phyloP scores from a whole-genome alignment of 192 early-diverging fungal genomes.

The Linnemannia exigua region DNA sequence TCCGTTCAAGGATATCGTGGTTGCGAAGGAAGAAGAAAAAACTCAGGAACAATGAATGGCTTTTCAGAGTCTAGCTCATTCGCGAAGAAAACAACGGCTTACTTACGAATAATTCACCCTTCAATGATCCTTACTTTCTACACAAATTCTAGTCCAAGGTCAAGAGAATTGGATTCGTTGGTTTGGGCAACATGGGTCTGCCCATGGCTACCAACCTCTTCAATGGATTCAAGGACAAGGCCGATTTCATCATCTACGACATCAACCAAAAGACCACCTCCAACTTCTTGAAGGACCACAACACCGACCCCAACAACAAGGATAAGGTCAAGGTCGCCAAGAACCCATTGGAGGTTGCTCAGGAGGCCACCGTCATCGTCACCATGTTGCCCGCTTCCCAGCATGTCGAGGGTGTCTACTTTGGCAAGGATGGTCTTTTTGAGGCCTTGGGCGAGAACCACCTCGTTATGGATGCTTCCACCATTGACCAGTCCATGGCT shows the following conservation, averaged over 20 bases:
- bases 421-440: constrained; percentile 77
- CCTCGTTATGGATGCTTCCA: constrained; percentile 91
- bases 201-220: constrained; percentile 93
- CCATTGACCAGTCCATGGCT: constrained; percentile 89
- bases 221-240: constrained; percentile 63
- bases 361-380: constrained; percentile 79
- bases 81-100: not conserved
- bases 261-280: constrained; percentile 67
- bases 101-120: not conserved
- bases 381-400: constrained; percentile 92
- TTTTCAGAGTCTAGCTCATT: not conserved
- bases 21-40: not conserved
- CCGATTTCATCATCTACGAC: constrained; percentile 83
- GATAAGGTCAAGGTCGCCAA: constrained; percentile 66
- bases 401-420: constrained; percentile 88
- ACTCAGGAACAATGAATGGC: not conserved
- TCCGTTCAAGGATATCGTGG: not conserved
- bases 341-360: constrained; percentile 81
- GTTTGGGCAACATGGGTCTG: constrained; percentile 92
- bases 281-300: constrained; percentile 67
- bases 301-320: constrained; percentile 39
- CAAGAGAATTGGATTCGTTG: constrained; percentile 86
- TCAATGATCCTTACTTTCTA: not conserved
- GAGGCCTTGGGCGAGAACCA: constrained; percentile 62
- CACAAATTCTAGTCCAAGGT: constrained; percentile 54